A percentile compares a stretch with the other conserved stretches of the same genome.
Evolutionary conservation across 2,329 filamentous ascomycete species (phyloP).

Genomic region (Botryotinia narcissicola): DNA sequence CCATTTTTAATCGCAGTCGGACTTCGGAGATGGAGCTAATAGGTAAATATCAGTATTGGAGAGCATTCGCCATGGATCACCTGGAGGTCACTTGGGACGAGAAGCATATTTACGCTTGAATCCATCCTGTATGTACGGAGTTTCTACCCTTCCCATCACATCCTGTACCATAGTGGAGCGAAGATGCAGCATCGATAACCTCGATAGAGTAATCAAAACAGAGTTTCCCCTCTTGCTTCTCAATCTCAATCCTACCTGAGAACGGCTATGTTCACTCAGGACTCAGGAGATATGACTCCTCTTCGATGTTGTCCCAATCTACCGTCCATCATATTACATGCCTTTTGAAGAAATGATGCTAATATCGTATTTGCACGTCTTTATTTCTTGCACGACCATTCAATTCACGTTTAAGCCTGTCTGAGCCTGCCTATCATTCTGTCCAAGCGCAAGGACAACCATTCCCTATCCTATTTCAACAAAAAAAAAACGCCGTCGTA

Average conservation of each 20-base stretch:
- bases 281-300: neutral
- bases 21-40: neutral
- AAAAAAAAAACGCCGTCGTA: neutral
- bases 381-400: neutral
- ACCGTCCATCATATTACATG: neutral
- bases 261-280: neutral
- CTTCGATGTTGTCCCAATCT: neutral
- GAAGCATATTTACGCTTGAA: neutral
- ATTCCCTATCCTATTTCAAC: neutral
- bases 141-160: neutral
- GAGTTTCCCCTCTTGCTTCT: neutral
- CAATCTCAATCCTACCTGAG: conserved; percentile 8
- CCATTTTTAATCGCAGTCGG: neutral
- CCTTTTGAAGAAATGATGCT: neutral
- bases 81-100: neutral
- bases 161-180: neutral
- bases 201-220: neutral
- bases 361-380: neutral
- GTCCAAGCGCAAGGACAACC: neutral
- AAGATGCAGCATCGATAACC: neutral
- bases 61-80: neutral
- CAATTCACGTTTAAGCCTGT: neutral
- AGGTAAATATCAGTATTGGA: neutral
- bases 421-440: neutral
- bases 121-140: neutral